Evolutionary conservation across 495 filamentous ascomycete genomes (phyloP).

Genomic region (Neurospora sp.): DNA sequence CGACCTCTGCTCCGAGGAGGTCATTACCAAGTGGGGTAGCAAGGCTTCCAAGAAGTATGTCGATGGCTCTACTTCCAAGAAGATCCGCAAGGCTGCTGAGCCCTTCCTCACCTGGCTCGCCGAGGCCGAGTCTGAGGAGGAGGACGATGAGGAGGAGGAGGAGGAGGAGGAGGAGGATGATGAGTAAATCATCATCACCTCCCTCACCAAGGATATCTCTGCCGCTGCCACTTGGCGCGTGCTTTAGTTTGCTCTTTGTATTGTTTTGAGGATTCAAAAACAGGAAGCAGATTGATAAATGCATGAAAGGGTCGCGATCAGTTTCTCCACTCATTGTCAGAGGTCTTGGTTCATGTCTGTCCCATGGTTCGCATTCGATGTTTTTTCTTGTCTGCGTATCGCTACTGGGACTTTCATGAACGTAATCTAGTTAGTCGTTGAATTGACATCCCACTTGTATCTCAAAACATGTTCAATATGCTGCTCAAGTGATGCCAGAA

Average conservation of each 20-base stretch:
- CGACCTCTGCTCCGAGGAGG: conserved; percentile 78
- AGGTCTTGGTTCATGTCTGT: background rate
- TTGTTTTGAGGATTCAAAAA: background rate
- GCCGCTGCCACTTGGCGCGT: background rate
- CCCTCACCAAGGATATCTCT: background rate
- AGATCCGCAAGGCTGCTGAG: conserved; percentile 90
- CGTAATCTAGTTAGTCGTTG: background rate
- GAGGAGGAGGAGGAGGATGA: conserved; percentile 23
- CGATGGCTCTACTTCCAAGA: conserved; percentile 79
- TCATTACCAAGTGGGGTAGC: conserved; percentile 79
- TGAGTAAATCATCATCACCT: conserved; percentile 11
- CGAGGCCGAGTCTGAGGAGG: conserved; percentile 75
- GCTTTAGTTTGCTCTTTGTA: background rate
- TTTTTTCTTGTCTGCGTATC: background rate
- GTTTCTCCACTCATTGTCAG: background rate
- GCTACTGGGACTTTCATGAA: background rate
- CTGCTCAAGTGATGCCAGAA: background rate
- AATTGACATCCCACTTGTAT: background rate
- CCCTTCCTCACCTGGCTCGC: conserved; percentile 91
- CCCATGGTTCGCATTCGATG: background rate
- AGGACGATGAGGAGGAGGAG: conserved; percentile 56
- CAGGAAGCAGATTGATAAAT: background rate
- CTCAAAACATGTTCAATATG: background rate
- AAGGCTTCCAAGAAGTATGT: conserved; percentile 98
- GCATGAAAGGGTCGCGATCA: background rate